Conservation (phyloP, 2,329 filamentous ascomycete genomes). For the Chalaropsis ovoidea region DNA sequence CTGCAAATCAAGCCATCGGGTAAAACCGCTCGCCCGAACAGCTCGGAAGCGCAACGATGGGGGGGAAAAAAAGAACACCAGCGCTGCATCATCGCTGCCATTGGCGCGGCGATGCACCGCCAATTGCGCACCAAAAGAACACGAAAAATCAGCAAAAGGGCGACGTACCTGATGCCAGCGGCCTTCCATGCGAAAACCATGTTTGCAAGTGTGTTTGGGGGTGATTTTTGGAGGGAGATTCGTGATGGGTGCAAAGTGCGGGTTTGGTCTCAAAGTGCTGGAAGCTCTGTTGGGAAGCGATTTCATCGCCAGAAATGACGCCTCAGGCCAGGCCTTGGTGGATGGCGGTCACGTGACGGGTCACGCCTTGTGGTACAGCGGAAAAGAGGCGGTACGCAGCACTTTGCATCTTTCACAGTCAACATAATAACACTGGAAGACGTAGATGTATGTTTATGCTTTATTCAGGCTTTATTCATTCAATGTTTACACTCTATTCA, state of each 20-base stretch:
- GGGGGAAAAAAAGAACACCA: conserved; percentile 24
- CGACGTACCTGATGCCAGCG: conserved; percentile 85
- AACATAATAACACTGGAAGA: too few species aligned
- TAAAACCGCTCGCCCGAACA: conserved; percentile 19
- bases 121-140: conserved; percentile 62
- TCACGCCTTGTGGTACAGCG: neutral
- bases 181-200: conserved; percentile 99
- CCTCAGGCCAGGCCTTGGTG: conserved; percentile 14
- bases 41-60: conserved; percentile 28
- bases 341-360: neutral
- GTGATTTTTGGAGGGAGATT: conserved; percentile 26
- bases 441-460: too few species aligned
- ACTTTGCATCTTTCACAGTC: neutral
- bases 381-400: neutral
- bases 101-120: conserved; percentile 54
- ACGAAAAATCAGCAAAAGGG: conserved; percentile 22
- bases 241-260: conserved; percentile 9
- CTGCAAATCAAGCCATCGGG: conserved; percentile 9
- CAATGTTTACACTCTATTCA: too few species aligned
- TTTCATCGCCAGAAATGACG: conserved; percentile 20
- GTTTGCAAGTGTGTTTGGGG: conserved; percentile 42
- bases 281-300: conserved; percentile 14
- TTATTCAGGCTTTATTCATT: too few species aligned
- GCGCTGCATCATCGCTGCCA: neutral
- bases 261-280: conserved; percentile 11